Base-by-base conservation (phyloP, 73 alveolate genomes). In the Diophrys appendiculata region DNA sequence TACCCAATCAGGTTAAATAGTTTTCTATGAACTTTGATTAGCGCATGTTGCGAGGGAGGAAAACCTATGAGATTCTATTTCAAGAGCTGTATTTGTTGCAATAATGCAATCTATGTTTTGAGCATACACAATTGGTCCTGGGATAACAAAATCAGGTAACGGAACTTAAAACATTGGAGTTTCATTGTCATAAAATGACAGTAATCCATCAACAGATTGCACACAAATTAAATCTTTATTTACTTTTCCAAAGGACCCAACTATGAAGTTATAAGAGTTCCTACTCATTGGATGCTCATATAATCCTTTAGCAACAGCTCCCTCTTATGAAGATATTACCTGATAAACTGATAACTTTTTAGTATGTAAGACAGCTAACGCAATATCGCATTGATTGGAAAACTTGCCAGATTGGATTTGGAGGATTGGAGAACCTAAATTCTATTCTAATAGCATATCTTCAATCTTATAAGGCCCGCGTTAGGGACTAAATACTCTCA, bases 61-160 rank as follows among this genome's bases (percentile, higher is more conserved):
- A 54, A 68, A 90, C 56, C 83, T 69, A 67, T 90, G 86, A 29
- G 88, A 68, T 69, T 90, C 96, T 1, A 90, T 31, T 86, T 90
- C 93, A 27, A 90, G 73, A 55, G 72, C 77, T 0, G 91, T 56
- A 73, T 90, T 90, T 8, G 92, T 64, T 13, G 86, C 32, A 23
- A 86, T 32, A 14, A 90, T 43, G 52, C 88, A 54, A 65, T 90
- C 96, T n/a, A 76, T 35, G 11, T 55, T 53, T 53, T 72, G 72
- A 65, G 93, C 87, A 80, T 88, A 91, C 78, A 88, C 64, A 23
- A 91, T 60, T 32, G 97, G 97, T 31, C 97, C 97, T 26, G 97
- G 97, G 74, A 91, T 77, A n/a, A 80, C 65, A 60, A 80, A 90
- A 43, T 90, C 91, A 28, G 96, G 94, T 0, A 90, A 77, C 52